Conservation (phyloP, 1,284 basidiomycete genomes). For the Tylopilus sp. region DNA sequence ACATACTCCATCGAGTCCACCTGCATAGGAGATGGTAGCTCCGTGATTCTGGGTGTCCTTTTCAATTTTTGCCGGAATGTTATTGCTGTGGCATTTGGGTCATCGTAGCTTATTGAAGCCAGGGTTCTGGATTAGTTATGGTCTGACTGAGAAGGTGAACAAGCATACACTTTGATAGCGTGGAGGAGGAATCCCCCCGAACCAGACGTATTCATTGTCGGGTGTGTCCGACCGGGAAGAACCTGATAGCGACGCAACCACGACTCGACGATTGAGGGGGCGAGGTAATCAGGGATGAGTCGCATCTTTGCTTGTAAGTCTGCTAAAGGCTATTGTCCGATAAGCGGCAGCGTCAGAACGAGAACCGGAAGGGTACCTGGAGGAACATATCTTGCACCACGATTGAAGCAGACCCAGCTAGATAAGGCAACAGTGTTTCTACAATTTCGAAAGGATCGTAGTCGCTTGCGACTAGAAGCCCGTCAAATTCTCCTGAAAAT, state of each 20-base stretch:
- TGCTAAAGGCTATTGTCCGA: slow-evolving; percentile 52
- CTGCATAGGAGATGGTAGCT: slow-evolving; percentile 11
- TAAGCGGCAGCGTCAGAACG: not conserved
- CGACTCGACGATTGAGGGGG: slow-evolving; percentile 79
- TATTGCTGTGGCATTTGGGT: slow-evolving; percentile 56
- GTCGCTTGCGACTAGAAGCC: slow-evolving; percentile 79
- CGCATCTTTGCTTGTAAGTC: slow-evolving; percentile 75
- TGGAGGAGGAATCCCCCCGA: slow-evolving; percentile 87
- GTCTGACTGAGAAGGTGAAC: not conserved
- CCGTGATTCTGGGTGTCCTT: slow-evolving; percentile 9
- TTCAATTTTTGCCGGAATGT: slow-evolving; percentile 34
- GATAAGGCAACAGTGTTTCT: slow-evolving; percentile 66
- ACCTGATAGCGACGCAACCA: slow-evolving; percentile 93
- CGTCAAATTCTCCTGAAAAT: slow-evolving; percentile 84
- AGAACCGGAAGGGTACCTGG: slow-evolving; percentile 47
- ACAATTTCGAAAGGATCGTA: slow-evolving; percentile 86
- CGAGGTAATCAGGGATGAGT: slow-evolving; percentile 63
- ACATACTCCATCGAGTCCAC: slow-evolving; percentile 15
- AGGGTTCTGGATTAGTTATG: slow-evolving; percentile 9
- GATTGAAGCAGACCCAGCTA: slow-evolving; percentile 82
- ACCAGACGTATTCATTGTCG: slow-evolving; percentile 87
- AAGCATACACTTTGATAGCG: slow-evolving; percentile 75
- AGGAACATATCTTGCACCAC: slow-evolving; percentile 82
- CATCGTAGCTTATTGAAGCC: slow-evolving; percentile 51
- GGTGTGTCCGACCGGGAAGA: slow-evolving; percentile 92